Evolutionary conservation across 2,329 filamentous ascomycete species (phyloP).

Genomic region (Chaetomiaceae sp.): DNA sequence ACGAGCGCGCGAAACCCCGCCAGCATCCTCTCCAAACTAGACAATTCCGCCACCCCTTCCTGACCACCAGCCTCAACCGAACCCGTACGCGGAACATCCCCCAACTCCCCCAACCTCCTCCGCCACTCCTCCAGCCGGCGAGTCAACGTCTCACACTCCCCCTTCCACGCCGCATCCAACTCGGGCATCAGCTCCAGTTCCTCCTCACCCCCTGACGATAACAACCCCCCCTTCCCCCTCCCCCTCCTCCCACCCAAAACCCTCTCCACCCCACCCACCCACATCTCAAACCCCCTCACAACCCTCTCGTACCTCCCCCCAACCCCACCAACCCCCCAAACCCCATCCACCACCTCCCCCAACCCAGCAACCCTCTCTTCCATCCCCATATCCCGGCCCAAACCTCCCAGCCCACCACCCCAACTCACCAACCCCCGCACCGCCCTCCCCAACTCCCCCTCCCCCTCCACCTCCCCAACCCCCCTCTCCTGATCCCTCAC

Average conservation of each 20-base stretch:
- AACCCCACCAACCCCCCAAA: slow-evolving; percentile 52
- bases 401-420: slow-evolving; percentile 35
- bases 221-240: slow-evolving; percentile 36
- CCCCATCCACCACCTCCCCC: slow-evolving; percentile 50
- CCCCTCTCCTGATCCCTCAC: slow-evolving; percentile 41
- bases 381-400: slow-evolving; percentile 31
- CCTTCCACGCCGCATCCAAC: slow-evolving; percentile 54
- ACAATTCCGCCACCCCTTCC: slow-evolving; percentile 6
- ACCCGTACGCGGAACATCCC: slow-evolving; percentile 19
- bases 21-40: slow-evolving; percentile 43
- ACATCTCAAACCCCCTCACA: slow-evolving; percentile 55
- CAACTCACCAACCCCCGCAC: slow-evolving; percentile 40
- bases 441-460: slow-evolving; percentile 33
- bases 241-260: slow-evolving; percentile 36
- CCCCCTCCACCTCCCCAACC: slow-evolving; percentile 38
- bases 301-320: slow-evolving; percentile 53
- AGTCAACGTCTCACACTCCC: slow-evolving; percentile 48
- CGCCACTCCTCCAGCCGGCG: slow-evolving; percentile 53
- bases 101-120: slow-evolving; percentile 44
- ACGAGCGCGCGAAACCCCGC: slow-evolving; percentile 45
- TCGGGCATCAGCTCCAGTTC: slow-evolving; percentile 44
- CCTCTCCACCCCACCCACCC: slow-evolving; percentile 46
- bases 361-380: slow-evolving; percentile 55
- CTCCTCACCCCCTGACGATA: slow-evolving; percentile 22
- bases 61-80: too few relatives aligned